Conservation (phyloP, 2,329 filamentous ascomycete genomes). For the Trichoderma sp. region DNA sequence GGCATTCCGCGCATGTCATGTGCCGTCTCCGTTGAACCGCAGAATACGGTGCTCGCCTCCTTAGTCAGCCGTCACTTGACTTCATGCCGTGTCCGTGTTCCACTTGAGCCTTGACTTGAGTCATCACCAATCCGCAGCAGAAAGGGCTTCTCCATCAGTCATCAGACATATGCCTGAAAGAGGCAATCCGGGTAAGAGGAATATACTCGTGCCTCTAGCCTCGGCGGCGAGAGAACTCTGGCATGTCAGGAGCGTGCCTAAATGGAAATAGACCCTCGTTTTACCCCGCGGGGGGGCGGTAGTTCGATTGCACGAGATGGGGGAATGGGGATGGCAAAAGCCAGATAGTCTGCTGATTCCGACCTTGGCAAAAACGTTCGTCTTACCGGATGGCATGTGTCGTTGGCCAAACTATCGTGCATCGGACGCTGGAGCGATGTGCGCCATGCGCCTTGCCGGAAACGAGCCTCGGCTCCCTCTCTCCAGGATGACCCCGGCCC, state of each 20-base stretch:
- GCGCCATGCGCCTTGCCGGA: background rate
- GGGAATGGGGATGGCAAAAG: background rate
- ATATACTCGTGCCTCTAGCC: background rate
- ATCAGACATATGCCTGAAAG: background rate
- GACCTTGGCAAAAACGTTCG: background rate
- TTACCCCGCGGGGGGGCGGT: constrained; percentile 13
- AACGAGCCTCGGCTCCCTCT: background rate
- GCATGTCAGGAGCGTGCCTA: background rate
- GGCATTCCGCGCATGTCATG: constrained; percentile 3
- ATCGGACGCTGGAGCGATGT: background rate
- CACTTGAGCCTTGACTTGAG: background rate
- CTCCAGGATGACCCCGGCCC: background rate
- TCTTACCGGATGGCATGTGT: background rate
- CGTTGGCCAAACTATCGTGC: background rate
- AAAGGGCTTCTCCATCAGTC: background rate
- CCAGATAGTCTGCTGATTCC: background rate
- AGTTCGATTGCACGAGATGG: background rate
- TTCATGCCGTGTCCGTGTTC: background rate
- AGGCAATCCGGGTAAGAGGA: background rate
- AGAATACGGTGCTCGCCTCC: background rate
- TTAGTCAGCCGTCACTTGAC: constrained; percentile 16
- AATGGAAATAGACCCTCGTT: background rate
- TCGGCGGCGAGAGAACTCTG: background rate
- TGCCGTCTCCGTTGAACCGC: background rate
- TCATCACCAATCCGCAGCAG: background rate